Conservation (phyloP, 441 rosid species). For the Aquilaria agallochum region DNA sequence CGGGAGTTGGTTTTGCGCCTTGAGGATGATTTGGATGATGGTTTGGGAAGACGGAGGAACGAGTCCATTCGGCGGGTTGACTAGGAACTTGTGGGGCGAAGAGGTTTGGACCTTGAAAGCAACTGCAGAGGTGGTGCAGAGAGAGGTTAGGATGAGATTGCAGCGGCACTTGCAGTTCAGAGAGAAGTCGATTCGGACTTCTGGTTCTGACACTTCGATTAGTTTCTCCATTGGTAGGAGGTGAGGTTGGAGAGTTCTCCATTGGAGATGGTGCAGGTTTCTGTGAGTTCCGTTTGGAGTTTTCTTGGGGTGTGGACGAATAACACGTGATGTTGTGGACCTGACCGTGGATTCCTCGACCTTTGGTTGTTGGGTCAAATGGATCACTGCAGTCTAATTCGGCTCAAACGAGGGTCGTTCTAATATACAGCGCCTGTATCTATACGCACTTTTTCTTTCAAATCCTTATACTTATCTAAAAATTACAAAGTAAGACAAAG, state of each 20-base stretch:
- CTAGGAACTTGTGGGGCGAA: slow-evolving; percentile 54
- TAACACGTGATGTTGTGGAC: not conserved
- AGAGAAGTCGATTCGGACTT: slow-evolving; percentile 38
- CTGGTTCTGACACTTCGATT: slow-evolving; percentile 32
- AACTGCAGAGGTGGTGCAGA: slow-evolving; percentile 27
- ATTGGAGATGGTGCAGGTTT: not conserved
- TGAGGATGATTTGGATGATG: slow-evolving; percentile 49
- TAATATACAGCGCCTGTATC: too few species aligned
- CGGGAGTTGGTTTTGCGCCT: slow-evolving; percentile 44
- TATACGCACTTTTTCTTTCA: too few species aligned
- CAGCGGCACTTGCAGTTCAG: slow-evolving; percentile 48
- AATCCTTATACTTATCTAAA: too few species aligned
- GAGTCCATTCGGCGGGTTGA: slow-evolving; percentile 50
- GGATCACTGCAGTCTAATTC: too few species aligned
- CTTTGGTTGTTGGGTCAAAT: too few species aligned
- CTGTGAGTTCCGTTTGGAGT: not conserved
- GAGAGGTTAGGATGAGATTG: slow-evolving; percentile 35
- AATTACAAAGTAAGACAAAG: too few species aligned
- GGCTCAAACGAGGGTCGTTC: too few species aligned
- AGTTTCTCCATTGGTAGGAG: slow-evolving; percentile 25
- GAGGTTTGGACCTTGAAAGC: slow-evolving; percentile 67
- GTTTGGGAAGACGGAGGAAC: slow-evolving; percentile 35
- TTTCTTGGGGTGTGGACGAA: not conserved
- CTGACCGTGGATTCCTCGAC: not conserved
- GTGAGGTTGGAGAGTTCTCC: not conserved